Percentiles rank a stretch among this genome's conserved stretches.
Evolutionary conservation across 1,284 basidiomycete genomes (phyloP).

Genomic region (Leccinum huronense): DNA sequence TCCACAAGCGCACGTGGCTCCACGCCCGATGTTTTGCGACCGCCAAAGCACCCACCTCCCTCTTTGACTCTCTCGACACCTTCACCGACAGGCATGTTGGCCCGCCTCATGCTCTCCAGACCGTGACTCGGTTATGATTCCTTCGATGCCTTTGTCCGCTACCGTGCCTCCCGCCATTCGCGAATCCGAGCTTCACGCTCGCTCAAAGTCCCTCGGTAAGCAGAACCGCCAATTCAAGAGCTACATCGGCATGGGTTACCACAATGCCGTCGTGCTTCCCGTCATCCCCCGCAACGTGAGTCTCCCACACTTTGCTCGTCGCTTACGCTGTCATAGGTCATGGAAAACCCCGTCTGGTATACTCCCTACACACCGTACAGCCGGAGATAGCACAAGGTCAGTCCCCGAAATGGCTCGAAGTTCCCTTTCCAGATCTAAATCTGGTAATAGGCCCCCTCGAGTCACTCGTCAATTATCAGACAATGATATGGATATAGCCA

Average conservation of each 20-base stretch:
- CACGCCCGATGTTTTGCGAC: conserved; percentile 51
- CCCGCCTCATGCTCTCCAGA: conserved; percentile 74
- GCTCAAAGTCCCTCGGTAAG: conserved; percentile 74
- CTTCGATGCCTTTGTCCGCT: conserved; percentile 79
- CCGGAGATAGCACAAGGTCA: conserved; percentile 91
- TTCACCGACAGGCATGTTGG: conserved; percentile 90
- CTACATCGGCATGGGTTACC: conserved; percentile 98
- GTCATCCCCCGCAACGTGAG: conserved; percentile 90
- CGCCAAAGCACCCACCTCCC: conserved; percentile 54
- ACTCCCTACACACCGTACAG: conserved; percentile 96
- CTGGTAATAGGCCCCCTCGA: conserved; percentile 76
- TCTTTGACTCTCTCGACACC: conserved; percentile 82
- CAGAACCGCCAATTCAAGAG: conserved; percentile 86
- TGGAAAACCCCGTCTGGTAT: conserved; percentile 99
- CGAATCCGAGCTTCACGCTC: conserved; percentile 80
- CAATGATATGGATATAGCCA: conserved; percentile 97
- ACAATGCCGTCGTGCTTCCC: conserved; percentile 89
- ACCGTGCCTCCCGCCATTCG: conserved; percentile 82
- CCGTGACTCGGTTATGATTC: conserved; percentile 72
- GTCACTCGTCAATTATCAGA: conserved; percentile 96
- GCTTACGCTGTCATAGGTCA: conserved; percentile 53
- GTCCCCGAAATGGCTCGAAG: conserved; percentile 17
- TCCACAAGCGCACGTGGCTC: conserved; percentile 23
- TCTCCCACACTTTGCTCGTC: conserved; percentile 12
- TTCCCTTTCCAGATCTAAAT: conserved; percentile 16